phyloP scores from a whole-genome alignment of 1,284 basidiomycete species.

The Malassezia yamatoensis region DNA sequence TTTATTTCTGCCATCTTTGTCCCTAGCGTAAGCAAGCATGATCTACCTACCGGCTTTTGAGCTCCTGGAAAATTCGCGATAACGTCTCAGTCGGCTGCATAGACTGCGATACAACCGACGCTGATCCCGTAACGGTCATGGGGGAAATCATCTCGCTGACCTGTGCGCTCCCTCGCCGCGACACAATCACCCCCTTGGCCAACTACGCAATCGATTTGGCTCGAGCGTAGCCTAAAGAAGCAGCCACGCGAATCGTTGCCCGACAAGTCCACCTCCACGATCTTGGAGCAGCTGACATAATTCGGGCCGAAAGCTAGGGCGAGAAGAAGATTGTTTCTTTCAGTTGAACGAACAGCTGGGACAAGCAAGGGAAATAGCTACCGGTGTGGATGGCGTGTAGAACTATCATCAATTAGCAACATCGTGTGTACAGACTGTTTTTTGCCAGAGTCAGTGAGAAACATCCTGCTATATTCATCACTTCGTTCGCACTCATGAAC shows the following conservation, averaged over 20 bases:
- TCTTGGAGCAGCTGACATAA: too few relatives aligned
- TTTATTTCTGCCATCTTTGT: conserved; percentile 22
- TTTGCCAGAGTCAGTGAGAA: background rate
- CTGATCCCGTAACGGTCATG: conserved; percentile 3
- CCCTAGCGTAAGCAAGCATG: conserved; percentile 7
- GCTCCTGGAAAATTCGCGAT: conserved; percentile 34
- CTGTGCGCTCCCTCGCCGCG: background rate
- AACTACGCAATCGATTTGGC: conserved; percentile 2
- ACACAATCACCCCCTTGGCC: background rate
- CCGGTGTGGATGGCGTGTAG: too few relatives aligned
- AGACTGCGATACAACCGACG: conserved; percentile 13
- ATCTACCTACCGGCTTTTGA: conserved; percentile 32
- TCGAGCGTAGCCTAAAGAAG: conserved; percentile 5
- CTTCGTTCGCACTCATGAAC: conserved; percentile 10
- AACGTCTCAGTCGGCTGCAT: conserved; percentile 35
- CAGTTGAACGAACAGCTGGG: too few relatives aligned
- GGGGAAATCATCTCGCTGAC: conserved; percentile 11
- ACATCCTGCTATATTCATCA: conserved; percentile 19
- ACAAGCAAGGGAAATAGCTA: too few relatives aligned
- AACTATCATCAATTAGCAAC: too few relatives aligned
- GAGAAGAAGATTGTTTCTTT: too few relatives aligned
- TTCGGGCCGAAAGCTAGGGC: too few relatives aligned
- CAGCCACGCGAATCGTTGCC: too few relatives aligned
- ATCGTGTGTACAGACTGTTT: too few relatives aligned
- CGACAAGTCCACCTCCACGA: too few relatives aligned